Percentiles rank a stretch among this genome's conserved stretches.
Evolutionary conservation across 495 filamentous ascomycete genomes (phyloP).

Genomic region (Aspergillus cristatus): DNA sequence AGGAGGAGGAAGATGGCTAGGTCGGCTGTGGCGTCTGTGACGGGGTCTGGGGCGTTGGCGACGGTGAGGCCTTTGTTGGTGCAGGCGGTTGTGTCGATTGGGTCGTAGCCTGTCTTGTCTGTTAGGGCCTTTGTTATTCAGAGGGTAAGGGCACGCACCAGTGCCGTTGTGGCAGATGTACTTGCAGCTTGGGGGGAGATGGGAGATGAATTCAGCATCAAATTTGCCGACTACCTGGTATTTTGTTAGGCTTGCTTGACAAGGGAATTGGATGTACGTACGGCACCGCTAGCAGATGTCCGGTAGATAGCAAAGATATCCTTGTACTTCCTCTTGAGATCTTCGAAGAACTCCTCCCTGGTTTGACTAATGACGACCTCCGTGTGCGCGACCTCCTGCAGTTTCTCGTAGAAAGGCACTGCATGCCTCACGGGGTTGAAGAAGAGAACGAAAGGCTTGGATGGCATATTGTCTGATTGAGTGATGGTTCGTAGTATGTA

Average conservation of each 20-base stretch:
- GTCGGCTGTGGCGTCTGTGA: constrained; percentile 28
- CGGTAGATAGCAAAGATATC: background rate
- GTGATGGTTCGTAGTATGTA: too few species aligned
- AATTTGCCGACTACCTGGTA: constrained; percentile 1
- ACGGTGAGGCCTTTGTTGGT: constrained; percentile 46
- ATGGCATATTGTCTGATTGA: background rate
- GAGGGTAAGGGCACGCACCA: constrained; percentile 19
- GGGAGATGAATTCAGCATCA: background rate
- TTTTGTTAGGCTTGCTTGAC: too few species aligned
- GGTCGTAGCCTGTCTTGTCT: constrained; percentile 44
- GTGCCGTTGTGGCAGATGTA: constrained; percentile 28
- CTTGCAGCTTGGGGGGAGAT: background rate
- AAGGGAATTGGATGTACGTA: too few species aligned
- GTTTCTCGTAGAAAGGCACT: background rate
- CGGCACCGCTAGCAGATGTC: constrained; percentile 1
- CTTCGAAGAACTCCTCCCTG: constrained; percentile 3
- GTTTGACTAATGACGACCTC: constrained; percentile 2
- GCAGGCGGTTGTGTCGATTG: constrained; percentile 52
- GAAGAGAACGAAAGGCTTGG: constrained; percentile 2
- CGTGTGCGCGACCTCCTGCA: constrained; percentile 3
- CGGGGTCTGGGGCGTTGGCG: constrained; percentile 55
- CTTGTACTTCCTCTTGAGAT: constrained; percentile 1
- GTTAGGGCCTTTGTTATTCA: too few species aligned
- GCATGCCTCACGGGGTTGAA: constrained; percentile 10
- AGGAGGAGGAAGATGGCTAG: constrained; percentile 28